Evolutionary conservation across 805 yeast genomes (phyloP).

Genomic region (Diddensiella santjacobensis): DNA sequence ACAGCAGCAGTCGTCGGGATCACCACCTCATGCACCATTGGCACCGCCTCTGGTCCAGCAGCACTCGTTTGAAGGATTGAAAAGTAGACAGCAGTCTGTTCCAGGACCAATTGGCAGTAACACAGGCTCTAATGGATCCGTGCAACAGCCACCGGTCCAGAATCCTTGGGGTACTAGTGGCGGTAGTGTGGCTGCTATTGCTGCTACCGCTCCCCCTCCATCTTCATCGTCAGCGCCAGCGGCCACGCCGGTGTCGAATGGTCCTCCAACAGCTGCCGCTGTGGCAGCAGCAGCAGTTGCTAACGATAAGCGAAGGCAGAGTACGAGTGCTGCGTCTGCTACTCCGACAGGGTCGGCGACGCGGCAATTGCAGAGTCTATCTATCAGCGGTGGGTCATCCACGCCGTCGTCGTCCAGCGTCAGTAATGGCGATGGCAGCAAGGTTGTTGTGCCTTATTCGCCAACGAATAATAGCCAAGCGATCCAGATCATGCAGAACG

Average conservation of each 20-base stretch:
- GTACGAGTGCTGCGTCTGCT: conserved; percentile 1
- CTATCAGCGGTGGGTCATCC: not conserved
- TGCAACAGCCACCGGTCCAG: not conserved
- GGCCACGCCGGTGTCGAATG: not conserved
- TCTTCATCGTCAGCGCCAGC: conserved; percentile 1
- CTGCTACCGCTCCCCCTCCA: conserved; percentile 2
- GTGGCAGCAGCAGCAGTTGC: conserved; percentile 3
- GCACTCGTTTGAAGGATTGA: conserved; percentile 3
- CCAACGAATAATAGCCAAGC: conserved; percentile 32
- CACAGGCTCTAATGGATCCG: not conserved
- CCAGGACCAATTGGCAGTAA: conserved; percentile 5
- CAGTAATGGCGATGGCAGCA: conserved; percentile 18
- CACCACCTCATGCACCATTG: conserved; percentile 3
- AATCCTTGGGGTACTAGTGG: not conserved
- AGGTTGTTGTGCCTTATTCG: conserved; percentile 32
- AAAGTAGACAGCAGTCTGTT: not conserved
- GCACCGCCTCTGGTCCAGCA: conserved; percentile 6
- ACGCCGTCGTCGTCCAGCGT: not conserved
- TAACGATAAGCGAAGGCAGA: not conserved
- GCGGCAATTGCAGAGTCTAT: conserved; percentile 5
- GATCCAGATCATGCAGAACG: conserved; percentile 36
- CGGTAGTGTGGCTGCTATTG: not conserved
- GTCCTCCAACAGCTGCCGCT: not conserved
- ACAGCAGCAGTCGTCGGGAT: not conserved
- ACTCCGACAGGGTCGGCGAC: conserved; percentile 1